These are phyloP conservation scores for Penicillium tannophilum DNA, from an alignment of 495 filamentous ascomycete genomes.

Conservation along the genomic window DNA sequence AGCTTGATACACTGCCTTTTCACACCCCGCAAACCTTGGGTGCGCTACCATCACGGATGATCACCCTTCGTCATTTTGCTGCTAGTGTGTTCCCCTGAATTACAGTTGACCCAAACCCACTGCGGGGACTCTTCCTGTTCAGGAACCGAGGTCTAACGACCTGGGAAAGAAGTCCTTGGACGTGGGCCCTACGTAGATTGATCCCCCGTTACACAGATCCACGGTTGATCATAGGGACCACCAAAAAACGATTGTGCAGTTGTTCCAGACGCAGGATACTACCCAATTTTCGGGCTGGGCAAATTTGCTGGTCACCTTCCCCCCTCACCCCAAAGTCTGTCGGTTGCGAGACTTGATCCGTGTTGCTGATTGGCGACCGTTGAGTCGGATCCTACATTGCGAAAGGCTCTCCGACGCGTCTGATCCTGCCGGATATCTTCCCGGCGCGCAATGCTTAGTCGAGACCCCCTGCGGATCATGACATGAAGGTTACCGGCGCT, in stretches of 20 bases:
- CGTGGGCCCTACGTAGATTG: constrained; percentile 13
- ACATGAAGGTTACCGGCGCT: constrained; percentile 27
- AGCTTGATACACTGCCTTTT: neutral
- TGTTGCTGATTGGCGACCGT: constrained; percentile 10
- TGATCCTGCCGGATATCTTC: constrained; percentile 8
- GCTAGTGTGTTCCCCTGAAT: constrained; percentile 8
- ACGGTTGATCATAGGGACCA: constrained; percentile 22
- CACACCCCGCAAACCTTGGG: constrained; percentile 15
- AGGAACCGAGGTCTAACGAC: constrained; percentile 29
- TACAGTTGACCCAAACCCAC: constrained; percentile 7
- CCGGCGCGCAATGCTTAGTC: constrained; percentile 27
- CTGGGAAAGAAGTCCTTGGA: neutral
- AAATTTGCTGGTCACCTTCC: constrained; percentile 6
- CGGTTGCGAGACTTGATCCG: constrained; percentile 5
- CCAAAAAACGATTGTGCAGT: constrained; percentile 21
- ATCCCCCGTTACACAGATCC: constrained; percentile 25
- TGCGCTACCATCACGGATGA: constrained; percentile 12
- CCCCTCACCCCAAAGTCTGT: constrained; percentile 7
- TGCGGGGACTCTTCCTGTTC: constrained; percentile 17
- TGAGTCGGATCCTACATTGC: neutral
- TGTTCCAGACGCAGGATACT: constrained; percentile 15
- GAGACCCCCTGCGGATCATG: constrained; percentile 21
- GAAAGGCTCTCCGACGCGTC: neutral
- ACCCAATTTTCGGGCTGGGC: constrained; percentile 14
- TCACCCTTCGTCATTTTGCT: constrained; percentile 8